Base-by-base conservation (phyloP, 257 asterid species). In the Ligustrum vulgare region DNA sequence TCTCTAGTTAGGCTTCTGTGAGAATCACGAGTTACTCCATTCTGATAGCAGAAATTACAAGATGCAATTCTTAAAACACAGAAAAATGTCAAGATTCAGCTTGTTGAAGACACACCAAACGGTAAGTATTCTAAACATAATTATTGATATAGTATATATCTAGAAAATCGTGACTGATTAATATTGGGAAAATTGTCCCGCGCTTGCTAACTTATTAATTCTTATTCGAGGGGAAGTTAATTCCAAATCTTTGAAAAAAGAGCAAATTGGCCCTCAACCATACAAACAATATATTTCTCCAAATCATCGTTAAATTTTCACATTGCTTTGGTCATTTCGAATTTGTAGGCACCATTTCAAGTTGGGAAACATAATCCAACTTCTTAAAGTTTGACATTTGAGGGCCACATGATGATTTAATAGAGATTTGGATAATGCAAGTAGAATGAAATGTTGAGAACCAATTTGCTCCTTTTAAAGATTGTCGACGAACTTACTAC, bases 21-120 rank as follows among this genome's bases (percentile, higher is more conserved):
- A 62, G 33, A 70, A 67, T 63, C 8, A 72, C 15, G 66, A 45
- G 11, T 72, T 68, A 49, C 67, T 35, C 12, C 35, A 70, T 33
- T 43, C 9, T 78, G n/a, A 23, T 69, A 64, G 76, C 90, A 91
- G 93, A 79, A 89, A 84, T 76, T 94, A 79, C 81, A 88, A 81
- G 89, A 89, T 23, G 98, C 98, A 68, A 83, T 94, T 63, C 45
- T 82, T 22, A 85, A 80, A 71, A 94, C 98, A 6, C 98, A 92
- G 88, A 91, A 87, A 88, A 89, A 94, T 75, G 98, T 79, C 75
- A 83, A 79, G 86, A 83, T 94, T 84, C 92, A 76, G 79, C 85
- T 70, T 34, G 82, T 94, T 62, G 87, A 92, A 77, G 98, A 92
- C 47, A 84, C 89, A 68, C 87, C 96, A 6, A 58, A 69, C 8